Percentiles rank a stretch among this genome's conserved stretches.
Evolutionary conservation across 139 green algal species (phyloP).

Genomic region (Nannochloris sp.): DNA sequence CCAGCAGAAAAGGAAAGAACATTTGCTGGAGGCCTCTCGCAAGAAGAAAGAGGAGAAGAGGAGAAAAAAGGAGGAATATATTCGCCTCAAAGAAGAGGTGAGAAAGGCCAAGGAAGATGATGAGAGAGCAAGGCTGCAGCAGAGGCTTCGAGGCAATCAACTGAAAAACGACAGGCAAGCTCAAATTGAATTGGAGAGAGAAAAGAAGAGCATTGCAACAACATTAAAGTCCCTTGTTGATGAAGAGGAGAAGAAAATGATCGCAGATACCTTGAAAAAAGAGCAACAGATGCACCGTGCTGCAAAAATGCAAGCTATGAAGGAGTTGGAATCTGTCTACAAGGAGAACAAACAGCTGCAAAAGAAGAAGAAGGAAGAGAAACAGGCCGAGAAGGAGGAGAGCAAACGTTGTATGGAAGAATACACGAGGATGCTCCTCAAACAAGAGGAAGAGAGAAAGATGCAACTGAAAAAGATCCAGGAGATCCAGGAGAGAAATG

Average conservation of each 20-base stretch:
- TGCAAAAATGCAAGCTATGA: background rate
- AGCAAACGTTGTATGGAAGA: constrained; percentile 1
- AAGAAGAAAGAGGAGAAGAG: background rate
- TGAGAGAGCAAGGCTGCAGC: too few species aligned
- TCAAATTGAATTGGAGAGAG: background rate
- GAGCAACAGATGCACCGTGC: background rate
- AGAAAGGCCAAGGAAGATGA: too few species aligned
- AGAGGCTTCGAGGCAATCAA: background rate
- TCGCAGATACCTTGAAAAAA: background rate
- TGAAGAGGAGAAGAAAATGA: background rate
- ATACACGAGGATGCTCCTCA: background rate
- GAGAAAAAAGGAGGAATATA: too few species aligned
- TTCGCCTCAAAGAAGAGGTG: too few species aligned
- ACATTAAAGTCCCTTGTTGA: background rate
- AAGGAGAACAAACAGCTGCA: constrained; percentile 1
- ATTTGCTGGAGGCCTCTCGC: background rate
- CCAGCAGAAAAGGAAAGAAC: background rate
- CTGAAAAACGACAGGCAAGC: background rate
- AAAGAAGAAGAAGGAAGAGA: background rate
- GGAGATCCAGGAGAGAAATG: background rate
- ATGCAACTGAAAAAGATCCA: constrained; percentile 1
- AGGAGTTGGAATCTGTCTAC: constrained; percentile 6
- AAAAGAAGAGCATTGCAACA: background rate
- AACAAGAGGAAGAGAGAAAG: constrained; percentile 7
- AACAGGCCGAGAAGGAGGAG: background rate